Evolutionary conservation across 2,329 filamentous ascomycete species (phyloP).

Genomic region (Verticillium albo-atrum): DNA sequence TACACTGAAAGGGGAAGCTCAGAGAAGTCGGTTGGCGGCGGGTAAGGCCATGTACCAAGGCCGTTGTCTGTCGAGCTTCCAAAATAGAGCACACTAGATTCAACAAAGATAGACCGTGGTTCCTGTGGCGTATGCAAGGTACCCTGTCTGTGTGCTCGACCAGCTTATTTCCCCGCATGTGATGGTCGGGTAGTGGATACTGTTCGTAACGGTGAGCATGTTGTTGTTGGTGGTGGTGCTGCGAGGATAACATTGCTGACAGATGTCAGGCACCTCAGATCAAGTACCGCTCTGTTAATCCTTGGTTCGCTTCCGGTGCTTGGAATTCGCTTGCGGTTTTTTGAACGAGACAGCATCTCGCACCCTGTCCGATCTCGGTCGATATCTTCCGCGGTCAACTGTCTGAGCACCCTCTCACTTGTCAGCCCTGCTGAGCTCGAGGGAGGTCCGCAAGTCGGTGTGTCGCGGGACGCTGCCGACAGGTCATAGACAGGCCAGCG

Average conservation of each 20-base stretch:
- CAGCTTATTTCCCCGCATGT: background rate
- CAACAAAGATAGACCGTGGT: background rate
- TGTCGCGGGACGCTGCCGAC: background rate
- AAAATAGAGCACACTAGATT: background rate
- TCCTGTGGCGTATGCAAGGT: background rate
- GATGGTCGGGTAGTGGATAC: background rate
- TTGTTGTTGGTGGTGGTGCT: background rate
- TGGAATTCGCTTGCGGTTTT: background rate
- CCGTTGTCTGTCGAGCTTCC: background rate
- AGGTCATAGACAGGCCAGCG: background rate
- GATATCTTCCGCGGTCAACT: background rate
- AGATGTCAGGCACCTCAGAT: background rate
- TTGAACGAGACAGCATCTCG: background rate
- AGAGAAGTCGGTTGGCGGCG: background rate
- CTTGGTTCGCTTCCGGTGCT: too few species aligned
- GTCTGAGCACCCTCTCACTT: background rate
- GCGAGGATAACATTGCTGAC: background rate
- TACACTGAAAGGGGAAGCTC: background rate
- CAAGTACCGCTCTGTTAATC: background rate
- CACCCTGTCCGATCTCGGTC: background rate
- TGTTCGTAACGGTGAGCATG: background rate
- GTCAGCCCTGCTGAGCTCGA: background rate
- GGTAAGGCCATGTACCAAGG: background rate
- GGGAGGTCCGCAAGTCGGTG: background rate
- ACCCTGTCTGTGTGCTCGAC: background rate